Conservation (phyloP, 2,329 filamentous ascomycete species). For the Aspergillus ochraceus region DNA sequence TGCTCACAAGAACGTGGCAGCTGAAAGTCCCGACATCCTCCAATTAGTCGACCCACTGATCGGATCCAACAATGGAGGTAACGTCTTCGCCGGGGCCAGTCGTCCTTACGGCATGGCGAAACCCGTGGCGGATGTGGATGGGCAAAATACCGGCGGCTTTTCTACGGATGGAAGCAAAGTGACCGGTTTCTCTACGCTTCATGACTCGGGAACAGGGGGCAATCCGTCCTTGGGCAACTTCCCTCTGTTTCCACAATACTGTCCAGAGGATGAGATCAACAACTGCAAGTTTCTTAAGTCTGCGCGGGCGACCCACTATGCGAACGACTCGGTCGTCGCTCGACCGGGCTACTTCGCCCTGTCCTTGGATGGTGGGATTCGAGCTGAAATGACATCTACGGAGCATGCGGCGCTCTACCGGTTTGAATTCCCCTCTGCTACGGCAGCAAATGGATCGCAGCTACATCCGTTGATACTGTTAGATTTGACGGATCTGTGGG, state of each 20-base stretch:
- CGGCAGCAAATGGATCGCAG: slow-evolving; percentile 6
- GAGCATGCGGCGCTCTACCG: slow-evolving; percentile 65
- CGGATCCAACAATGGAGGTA: slow-evolving; percentile 54
- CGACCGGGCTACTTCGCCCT: slow-evolving; percentile 67
- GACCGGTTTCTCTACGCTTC: slow-evolving; percentile 53
- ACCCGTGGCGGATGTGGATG: slow-evolving; percentile 56
- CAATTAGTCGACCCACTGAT: slow-evolving; percentile 54
- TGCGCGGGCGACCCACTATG: slow-evolving; percentile 50
- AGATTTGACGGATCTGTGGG: slow-evolving; percentile 63
- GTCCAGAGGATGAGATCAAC: slow-evolving; percentile 60
- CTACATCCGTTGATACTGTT: slow-evolving; percentile 61
- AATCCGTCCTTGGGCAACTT: slow-evolving; percentile 70
- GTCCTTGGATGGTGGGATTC: slow-evolving; percentile 56
- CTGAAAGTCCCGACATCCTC: slow-evolving; percentile 39
- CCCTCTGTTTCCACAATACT: slow-evolving; percentile 68
- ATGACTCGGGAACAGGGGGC: slow-evolving; percentile 53
- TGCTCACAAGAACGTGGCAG: neutral
- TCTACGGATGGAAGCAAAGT: slow-evolving; percentile 53
- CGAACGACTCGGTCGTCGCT: slow-evolving; percentile 55
- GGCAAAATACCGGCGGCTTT: slow-evolving; percentile 54
- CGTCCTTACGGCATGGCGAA: slow-evolving; percentile 58
- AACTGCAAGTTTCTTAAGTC: slow-evolving; percentile 61
- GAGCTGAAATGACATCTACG: slow-evolving; percentile 66
- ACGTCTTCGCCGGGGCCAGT: slow-evolving; percentile 59
- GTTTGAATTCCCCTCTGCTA: slow-evolving; percentile 57